phyloP scores from a whole-genome alignment of 441 rosid species.

The Lagerstroemia fauriei region DNA sequence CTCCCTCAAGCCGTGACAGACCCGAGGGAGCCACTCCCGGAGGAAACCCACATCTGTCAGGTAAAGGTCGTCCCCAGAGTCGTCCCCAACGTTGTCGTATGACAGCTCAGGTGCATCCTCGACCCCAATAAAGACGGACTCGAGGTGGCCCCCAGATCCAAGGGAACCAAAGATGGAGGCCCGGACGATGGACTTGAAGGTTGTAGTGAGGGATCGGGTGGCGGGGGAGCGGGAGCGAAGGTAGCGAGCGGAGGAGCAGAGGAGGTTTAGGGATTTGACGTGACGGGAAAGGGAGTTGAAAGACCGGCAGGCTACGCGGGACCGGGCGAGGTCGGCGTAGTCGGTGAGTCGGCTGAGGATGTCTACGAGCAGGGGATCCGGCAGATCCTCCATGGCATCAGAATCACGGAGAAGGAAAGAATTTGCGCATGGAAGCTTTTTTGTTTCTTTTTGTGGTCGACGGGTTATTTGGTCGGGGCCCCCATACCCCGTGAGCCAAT shows the following conservation, averaged over 20 bases:
- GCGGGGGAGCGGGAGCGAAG: constrained; percentile 49
- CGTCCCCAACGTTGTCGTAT: constrained; percentile 51
- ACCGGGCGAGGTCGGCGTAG: constrained; percentile 56
- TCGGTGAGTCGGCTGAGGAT: constrained; percentile 61
- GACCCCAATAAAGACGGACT: constrained; percentile 47
- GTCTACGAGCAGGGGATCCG: constrained; percentile 50
- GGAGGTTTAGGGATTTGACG: constrained; percentile 49
- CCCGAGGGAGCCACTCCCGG: constrained; percentile 52
- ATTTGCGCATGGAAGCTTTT: neutral
- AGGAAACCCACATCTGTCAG: constrained; percentile 48
- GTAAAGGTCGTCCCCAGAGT: constrained; percentile 52
- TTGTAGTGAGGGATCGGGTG: constrained; percentile 35
- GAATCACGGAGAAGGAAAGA: neutral
- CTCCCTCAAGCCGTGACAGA: constrained; percentile 38
- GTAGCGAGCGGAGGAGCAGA: constrained; percentile 57
- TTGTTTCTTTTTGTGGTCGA: too few species aligned
- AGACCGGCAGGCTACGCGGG: constrained; percentile 50
- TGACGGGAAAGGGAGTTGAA: constrained; percentile 45
- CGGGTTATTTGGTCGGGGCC: too few species aligned
- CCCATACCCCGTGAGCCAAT: too few species aligned
- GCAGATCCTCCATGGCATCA: constrained; percentile 53
- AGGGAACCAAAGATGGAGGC: constrained; percentile 30
- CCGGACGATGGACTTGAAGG: constrained; percentile 54
- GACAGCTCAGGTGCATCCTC: constrained; percentile 43
- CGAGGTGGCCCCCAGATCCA: constrained; percentile 6